Base-by-base conservation (phyloP, 192 early-diverging fungal species). In the Diversispora epigaea region DNA sequence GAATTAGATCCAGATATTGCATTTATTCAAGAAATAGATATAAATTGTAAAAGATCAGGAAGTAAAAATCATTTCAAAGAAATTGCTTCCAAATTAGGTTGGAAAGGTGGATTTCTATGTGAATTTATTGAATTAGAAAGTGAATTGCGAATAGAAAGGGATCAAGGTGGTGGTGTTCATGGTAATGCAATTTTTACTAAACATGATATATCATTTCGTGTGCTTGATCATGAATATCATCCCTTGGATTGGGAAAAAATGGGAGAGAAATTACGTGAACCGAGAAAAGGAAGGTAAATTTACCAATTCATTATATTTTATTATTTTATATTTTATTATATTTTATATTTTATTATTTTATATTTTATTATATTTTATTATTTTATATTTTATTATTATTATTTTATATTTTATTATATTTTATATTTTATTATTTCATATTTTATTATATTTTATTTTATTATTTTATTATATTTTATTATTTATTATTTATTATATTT, bases 101-200 rank as follows among this genome's bases (percentile, higher is more conserved):
- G 88, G 58, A 89, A 89, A 68, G 89, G 88, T 21, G 91, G 84
- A 17, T 88, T 92, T 64, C 90, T 86, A 1, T 85, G 87, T 40
- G 92, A 94, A 82, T 94, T 94, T 70, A 81, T 85, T 72, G 92
- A 94, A 68, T 75, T 94, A 14, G 87, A 83, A 17, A 87, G 86
- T 56, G 84, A 89, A 4, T 77, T 82, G 3, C 80, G 92, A 50
- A 77, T 69, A 6, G 73, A 80, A 58, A 71, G 77, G 5, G 87
- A 91, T 74, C 89, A 91, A 73, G 92, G 92, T 49, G 92, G 92
- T 15, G 92, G 92, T 3, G 76, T 92, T 9, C 92, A 94, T 73
- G 92, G 90, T 14, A 94, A 94, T 75, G 92, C 91, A 2, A 88
- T 94, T 15, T 83, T 88, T 58, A 87, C 90, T 2, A 87, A 83